phyloP scores from a whole-genome alignment of 495 filamentous ascomycete genomes.

The Aspergillus diversus region DNA sequence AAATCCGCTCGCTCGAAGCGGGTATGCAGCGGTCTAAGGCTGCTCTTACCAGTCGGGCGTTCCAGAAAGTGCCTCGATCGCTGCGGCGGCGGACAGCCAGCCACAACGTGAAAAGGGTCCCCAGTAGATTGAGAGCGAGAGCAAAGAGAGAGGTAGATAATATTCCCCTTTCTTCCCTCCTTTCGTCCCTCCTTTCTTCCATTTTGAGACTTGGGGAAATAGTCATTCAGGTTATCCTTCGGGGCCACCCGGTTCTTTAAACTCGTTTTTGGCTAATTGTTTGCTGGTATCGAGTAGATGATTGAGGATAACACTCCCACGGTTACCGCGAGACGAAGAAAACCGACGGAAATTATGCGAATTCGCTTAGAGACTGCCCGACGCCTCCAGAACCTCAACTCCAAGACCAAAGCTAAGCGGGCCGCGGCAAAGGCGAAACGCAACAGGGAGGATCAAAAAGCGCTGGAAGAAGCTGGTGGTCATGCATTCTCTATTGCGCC shows the following conservation, averaged over 20 bases:
- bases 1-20: constrained; percentile 81
- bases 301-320: constrained; percentile 90
- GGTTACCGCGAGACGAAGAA: constrained; percentile 69
- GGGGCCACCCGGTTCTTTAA: no score
- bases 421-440: constrained; percentile 37
- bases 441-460: constrained; percentile 36
- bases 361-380: constrained; percentile 84
- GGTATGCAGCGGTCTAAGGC: constrained; percentile 76
- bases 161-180: not conserved
- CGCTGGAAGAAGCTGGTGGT: constrained; percentile 36
- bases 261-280: constrained; percentile 4
- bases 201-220: not conserved
- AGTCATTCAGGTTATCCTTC: no score
- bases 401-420: constrained; percentile 56
- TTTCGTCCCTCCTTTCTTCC: not conserved
- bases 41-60: constrained; percentile 71
- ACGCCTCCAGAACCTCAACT: constrained; percentile 65
- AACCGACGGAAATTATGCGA: constrained; percentile 69
- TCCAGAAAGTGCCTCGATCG: constrained; percentile 84
- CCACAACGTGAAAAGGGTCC: constrained; percentile 93
- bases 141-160: constrained; percentile 68
- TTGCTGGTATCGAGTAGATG: constrained; percentile 55
- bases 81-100: constrained; percentile 87
- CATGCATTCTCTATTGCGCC: constrained; percentile 47
- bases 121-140: constrained; percentile 69